phyloP scores from a whole-genome alignment of 768 basidiomycete species.

The Suillus brevipes region DNA sequence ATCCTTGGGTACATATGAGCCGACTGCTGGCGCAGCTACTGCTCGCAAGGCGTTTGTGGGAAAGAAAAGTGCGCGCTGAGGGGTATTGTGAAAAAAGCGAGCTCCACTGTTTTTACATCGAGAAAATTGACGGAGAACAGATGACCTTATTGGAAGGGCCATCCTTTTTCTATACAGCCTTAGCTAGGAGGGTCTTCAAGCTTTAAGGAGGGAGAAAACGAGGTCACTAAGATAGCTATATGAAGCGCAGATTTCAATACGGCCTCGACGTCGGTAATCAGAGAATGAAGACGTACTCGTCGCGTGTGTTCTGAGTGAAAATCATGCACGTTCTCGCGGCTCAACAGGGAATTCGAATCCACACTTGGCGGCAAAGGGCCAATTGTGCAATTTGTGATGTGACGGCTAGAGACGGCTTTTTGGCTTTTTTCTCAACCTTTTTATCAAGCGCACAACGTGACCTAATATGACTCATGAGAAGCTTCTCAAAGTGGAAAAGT shows the following conservation, averaged over 20 bases:
- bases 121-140: conserved; percentile 17
- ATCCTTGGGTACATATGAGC: conserved; percentile 63
- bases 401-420: background rate
- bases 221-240: conserved; percentile 33
- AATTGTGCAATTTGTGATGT: background rate
- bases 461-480: background rate
- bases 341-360: background rate
- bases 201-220: conserved; percentile 29
- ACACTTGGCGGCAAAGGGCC: background rate
- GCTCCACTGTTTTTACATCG: conserved; percentile 22
- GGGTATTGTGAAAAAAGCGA: conserved; percentile 55
- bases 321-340: conserved; percentile 26
- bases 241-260: background rate
- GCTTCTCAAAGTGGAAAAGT: background rate
- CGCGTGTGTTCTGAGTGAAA: conserved; percentile 35
- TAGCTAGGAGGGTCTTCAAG: background rate
- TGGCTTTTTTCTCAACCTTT: background rate
- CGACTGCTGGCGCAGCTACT: conserved; percentile 74
- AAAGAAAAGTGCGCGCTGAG: conserved; percentile 35
- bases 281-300: conserved; percentile 29
- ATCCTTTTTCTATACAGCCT: background rate
- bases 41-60: conserved; percentile 60
- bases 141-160: conserved; percentile 2
- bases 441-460: background rate
- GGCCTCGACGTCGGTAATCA: background rate